These are phyloP conservation scores for Hibiscus trionum DNA, from an alignment of 345 rosid species.

Conservation along the genomic window DNA sequence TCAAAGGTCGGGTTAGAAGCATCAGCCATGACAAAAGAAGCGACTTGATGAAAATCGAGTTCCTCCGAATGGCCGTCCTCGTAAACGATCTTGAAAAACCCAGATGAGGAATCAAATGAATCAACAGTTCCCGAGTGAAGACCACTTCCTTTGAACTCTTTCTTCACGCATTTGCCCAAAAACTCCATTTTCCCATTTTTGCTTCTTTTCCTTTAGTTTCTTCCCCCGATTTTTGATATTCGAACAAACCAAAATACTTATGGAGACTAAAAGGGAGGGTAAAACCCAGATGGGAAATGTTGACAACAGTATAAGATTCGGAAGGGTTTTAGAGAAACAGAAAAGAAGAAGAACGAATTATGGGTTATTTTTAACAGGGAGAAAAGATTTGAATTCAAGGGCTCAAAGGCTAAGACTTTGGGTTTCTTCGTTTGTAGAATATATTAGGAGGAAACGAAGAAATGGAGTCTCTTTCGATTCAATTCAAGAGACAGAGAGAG, in stretches of 20 bases:
- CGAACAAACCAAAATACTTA: background rate
- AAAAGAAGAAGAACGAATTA: no score
- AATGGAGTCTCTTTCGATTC: background rate
- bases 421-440: no score
- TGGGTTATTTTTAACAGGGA: conserved; percentile 10
- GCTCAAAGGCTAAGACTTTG: no score
- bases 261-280: background rate
- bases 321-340: background rate
- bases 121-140: conserved; percentile 39
- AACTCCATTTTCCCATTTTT: conserved; percentile 39
- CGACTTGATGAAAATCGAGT: conserved; percentile 38
- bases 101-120: conserved; percentile 50
- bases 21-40: conserved; percentile 26
- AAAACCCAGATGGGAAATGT: background rate
- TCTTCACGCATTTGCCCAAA: conserved; percentile 56
- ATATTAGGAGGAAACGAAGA: background rate
- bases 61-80: conserved; percentile 63
- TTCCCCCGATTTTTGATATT: background rate
- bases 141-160: conserved; percentile 42
- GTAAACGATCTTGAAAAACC: conserved; percentile 52
- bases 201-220: background rate
- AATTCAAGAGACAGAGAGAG: no score
- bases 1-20: conserved; percentile 9
- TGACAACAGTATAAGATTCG: conserved; percentile 8
- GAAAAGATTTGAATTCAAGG: conserved; percentile 9